Evolutionary conservation across 1,139 yeast species (phyloP).

Genomic region (Protomyces pachydermus): DNA sequence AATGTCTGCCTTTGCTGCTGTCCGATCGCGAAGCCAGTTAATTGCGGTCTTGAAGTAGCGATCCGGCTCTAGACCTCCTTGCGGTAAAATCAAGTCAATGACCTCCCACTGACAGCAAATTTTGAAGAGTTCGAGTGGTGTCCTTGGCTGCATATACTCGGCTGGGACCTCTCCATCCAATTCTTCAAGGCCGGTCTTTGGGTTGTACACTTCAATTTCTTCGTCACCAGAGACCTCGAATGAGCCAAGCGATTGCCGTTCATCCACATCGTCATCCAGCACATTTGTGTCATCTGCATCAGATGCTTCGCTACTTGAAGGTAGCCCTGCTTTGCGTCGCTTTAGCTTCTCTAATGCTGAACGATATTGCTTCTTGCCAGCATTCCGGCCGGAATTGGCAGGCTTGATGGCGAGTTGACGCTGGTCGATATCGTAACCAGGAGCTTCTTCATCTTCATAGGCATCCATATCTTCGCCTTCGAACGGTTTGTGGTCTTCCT

Average conservation of each 20-base stretch:
- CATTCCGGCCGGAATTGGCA: constrained; percentile 2
- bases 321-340: constrained; percentile 19
- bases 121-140: constrained; percentile 20
- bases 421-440: neutral
- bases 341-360: constrained; percentile 8
- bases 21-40: constrained; percentile 17
- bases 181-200: neutral
- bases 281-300: neutral
- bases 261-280: neutral
- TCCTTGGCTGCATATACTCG: constrained; percentile 18
- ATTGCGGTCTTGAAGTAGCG: constrained; percentile 24
- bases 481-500: neutral
- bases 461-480: neutral
- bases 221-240: neutral
- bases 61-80: constrained; percentile 19
- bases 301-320: neutral
- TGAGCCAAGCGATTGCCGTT: neutral
- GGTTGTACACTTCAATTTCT: neutral
- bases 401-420: neutral
- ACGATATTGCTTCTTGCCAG: constrained; percentile 2
- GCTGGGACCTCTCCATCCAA: constrained; percentile 6
- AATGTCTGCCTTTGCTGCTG: constrained; percentile 17
- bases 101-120: constrained; percentile 22
- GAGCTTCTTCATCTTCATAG: neutral
- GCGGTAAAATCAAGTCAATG: constrained; percentile 16